phyloP scores from a whole-genome alignment of 2,329 filamentous ascomycete genomes.

The Coniochaeta hoffmannii region DNA sequence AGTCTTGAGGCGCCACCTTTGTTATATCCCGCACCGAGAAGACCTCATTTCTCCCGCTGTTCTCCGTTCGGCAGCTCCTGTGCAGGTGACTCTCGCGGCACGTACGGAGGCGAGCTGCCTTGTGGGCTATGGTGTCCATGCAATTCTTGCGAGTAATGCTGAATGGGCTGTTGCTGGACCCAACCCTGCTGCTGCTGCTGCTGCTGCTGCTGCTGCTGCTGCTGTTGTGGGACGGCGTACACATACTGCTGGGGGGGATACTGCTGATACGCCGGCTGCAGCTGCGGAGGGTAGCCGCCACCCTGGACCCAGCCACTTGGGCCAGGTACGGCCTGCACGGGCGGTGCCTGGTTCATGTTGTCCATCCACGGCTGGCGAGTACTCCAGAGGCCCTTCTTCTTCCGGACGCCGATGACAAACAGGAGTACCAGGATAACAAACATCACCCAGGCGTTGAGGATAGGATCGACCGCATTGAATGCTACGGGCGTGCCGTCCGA shows the following conservation, averaged over 20 bases:
- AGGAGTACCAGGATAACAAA: constrained; percentile 16
- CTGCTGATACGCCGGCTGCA: constrained; percentile 3
- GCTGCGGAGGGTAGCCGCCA: constrained; percentile 4
- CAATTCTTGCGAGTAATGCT: background rate
- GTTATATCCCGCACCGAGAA: too few relatives aligned
- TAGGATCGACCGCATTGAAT: constrained; percentile 8
- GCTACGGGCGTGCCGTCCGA: background rate
- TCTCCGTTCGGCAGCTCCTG: background rate
- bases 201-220: constrained; percentile 3
- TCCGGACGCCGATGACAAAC: constrained; percentile 13
- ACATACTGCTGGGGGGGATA: constrained; percentile 4
- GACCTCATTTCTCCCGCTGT: background rate
- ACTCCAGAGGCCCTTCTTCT: constrained; percentile 17
- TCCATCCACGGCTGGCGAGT: constrained; percentile 9
- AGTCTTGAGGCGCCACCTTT: too few relatives aligned
- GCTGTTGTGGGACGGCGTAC: background rate
- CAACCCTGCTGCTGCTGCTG: constrained; percentile 4
- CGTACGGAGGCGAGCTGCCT: background rate
- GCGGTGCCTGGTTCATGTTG: background rate
- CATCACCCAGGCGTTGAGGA: constrained; percentile 13
- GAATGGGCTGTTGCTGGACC: background rate
- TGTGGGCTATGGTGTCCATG: background rate
- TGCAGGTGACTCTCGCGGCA: background rate
- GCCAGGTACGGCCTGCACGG: background rate
- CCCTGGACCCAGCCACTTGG: background rate